Conservation (phyloP, 176 grass and related monocot species). For the Pontederia paniculata region DNA sequence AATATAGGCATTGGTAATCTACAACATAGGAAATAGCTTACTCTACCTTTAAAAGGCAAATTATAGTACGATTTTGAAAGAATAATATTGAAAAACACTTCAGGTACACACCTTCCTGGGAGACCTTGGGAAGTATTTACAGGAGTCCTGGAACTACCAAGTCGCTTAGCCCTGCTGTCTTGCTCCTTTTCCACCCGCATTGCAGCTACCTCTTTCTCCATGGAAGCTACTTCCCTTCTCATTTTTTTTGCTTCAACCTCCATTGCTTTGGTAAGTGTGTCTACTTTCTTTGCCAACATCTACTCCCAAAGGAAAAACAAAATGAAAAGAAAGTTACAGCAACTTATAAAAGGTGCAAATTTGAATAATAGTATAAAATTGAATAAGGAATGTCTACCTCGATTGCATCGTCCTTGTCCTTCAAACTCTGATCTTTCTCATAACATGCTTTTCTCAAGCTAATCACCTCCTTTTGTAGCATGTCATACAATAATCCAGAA, state of each 20-base stretch:
- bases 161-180: constrained; percentile 55
- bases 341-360: not conserved
- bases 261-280: constrained; percentile 86
- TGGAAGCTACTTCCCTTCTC: constrained; percentile 69
- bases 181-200: constrained; percentile 70
- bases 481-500: constrained; percentile 79
- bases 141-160: constrained; percentile 52
- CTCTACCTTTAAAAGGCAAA: too few relatives aligned
- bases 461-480: constrained; percentile 88
- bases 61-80: too few relatives aligned
- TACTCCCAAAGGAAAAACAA: constrained; percentile 17
- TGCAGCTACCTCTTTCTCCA: constrained; percentile 86
- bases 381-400: constrained; percentile 40
- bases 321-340: not conserved
- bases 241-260: constrained; percentile 95
- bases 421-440: constrained; percentile 88
- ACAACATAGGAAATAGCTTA: too few relatives aligned
- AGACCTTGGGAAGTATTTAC: constrained; percentile 41
- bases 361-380: not conserved
- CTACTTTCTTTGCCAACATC: constrained; percentile 93
- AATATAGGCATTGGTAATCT: too few relatives aligned
- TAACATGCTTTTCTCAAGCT: constrained; percentile 69
- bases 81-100: too few relatives aligned
- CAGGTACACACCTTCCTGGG: constrained; percentile 1
- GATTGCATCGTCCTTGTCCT: constrained; percentile 92